Conservation (phyloP, 2,329 filamentous ascomycete genomes). For the Lasiodiplodia citricola region DNA sequence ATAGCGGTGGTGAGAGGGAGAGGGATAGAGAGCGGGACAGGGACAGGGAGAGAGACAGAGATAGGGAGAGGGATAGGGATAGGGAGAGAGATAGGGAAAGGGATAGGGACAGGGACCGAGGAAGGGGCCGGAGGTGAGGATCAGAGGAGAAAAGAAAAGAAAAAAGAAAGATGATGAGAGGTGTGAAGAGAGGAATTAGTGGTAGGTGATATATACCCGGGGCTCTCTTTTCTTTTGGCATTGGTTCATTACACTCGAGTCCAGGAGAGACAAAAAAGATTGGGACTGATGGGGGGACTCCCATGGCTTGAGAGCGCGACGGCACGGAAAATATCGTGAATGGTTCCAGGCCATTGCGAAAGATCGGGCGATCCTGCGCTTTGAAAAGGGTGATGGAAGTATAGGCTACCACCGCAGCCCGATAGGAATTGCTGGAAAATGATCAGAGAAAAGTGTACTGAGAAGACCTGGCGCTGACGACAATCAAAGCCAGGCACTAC, state of each 20-base stretch:
- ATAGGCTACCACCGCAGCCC: background rate
- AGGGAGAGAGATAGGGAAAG: background rate
- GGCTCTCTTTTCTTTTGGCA: background rate
- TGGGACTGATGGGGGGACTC: too few relatives aligned
- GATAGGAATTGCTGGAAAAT: background rate
- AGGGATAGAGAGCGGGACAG: conserved; percentile 28
- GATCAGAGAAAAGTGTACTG: background rate
- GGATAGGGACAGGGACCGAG: background rate
- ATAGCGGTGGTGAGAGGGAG: background rate
- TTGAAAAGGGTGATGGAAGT: background rate
- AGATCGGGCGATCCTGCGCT: background rate
- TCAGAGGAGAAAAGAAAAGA: background rate
- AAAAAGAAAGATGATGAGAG: background rate
- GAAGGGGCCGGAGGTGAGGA: too few relatives aligned
- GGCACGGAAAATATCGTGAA: background rate
- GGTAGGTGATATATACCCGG: background rate
- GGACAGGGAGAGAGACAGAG: conserved; percentile 32
- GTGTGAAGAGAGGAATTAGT: background rate
- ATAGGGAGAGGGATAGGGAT: conserved; percentile 16
- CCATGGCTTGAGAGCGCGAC: background rate
- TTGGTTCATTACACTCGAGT: background rate
- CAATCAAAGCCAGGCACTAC: background rate
- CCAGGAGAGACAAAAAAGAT: background rate
- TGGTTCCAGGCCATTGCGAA: background rate
- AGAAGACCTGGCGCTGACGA: too few relatives aligned